A percentile compares a stretch with the other conserved stretches of the same genome.
Evolutionary conservation across 208 protist species (phyloP).

Genomic region (Novymonas esmeraldas): DNA sequence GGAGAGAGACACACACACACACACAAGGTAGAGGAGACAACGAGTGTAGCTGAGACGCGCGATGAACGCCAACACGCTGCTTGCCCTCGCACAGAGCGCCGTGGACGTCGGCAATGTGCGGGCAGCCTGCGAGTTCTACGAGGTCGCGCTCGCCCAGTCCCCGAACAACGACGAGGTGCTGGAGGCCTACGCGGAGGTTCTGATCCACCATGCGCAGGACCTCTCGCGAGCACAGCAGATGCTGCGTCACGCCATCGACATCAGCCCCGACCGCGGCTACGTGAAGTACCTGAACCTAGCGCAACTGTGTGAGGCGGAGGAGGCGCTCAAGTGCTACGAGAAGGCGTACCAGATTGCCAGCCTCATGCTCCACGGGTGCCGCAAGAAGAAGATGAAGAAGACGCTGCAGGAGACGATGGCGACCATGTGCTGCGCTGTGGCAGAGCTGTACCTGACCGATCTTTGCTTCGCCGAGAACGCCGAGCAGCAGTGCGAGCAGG

Average conservation of each 20-base stretch:
- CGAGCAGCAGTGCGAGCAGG: slow-evolving; percentile 81
- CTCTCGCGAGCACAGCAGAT: slow-evolving; percentile 76
- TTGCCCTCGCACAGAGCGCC: slow-evolving; percentile 84
- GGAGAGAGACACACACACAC: neutral
- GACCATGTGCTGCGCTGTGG: slow-evolving; percentile 86
- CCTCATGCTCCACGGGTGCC: slow-evolving; percentile 45
- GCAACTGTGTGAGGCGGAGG: slow-evolving; percentile 77
- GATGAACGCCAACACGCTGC: slow-evolving; percentile 79
- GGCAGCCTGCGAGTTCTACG: slow-evolving; percentile 88
- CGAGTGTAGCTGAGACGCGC: neutral
- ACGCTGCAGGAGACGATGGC: slow-evolving; percentile 78
- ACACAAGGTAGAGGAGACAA: neutral
- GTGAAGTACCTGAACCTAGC: slow-evolving; percentile 93
- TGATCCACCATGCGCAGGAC: slow-evolving; percentile 87
- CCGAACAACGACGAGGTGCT: slow-evolving; percentile 91
- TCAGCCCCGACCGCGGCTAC: slow-evolving; percentile 79
- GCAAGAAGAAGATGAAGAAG: slow-evolving; percentile 58
- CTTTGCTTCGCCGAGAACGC: slow-evolving; percentile 85
- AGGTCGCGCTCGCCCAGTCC: slow-evolving; percentile 64
- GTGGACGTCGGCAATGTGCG: slow-evolving; percentile 83
- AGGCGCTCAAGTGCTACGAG: slow-evolving; percentile 84
- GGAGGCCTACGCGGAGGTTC: slow-evolving; percentile 92
- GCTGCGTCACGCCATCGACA: slow-evolving; percentile 84
- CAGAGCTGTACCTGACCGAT: slow-evolving; percentile 91
- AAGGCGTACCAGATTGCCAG: slow-evolving; percentile 76